Conservation (phyloP, 768 basidiomycete species). For the Serendipita sp. region DNA sequence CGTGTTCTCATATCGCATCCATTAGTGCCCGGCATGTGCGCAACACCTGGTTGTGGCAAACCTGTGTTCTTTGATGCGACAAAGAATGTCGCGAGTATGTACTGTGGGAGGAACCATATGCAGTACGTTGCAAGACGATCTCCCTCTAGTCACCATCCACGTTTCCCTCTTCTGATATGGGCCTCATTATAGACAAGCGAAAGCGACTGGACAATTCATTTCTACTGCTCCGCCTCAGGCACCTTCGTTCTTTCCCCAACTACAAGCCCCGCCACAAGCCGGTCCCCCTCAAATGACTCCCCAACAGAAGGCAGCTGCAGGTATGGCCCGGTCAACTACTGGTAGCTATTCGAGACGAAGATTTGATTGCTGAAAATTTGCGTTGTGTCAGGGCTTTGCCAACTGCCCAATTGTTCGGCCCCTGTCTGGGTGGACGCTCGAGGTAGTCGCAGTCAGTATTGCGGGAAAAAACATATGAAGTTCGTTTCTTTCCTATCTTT, state of each 20-base stretch:
- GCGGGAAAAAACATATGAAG: not conserved
- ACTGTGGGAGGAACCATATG: not conserved
- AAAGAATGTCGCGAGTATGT: not conserved
- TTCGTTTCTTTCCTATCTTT: not conserved
- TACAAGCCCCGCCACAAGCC: too few relatives aligned
- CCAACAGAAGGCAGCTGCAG: not conserved
- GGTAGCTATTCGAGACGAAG: not conserved
- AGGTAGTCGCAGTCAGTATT: not conserved
- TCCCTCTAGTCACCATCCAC: too few relatives aligned
- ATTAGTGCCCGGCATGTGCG: not conserved
- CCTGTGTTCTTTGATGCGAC: not conserved
- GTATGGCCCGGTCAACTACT: not conserved
- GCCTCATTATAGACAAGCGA: too few relatives aligned
- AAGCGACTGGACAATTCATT: too few relatives aligned
- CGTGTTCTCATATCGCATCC: not conserved
- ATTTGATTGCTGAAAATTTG: too few relatives aligned
- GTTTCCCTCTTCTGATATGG: too few relatives aligned
- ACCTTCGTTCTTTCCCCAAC: too few relatives aligned
- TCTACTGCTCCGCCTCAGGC: too few relatives aligned
- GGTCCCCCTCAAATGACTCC: not conserved
- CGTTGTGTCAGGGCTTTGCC: not conserved
- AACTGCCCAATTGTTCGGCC: not conserved
- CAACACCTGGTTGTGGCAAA: not conserved
- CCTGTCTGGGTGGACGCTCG: not conserved
- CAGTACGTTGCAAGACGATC: not conserved